phyloP scores from a whole-genome alignment of 768 basidiomycete species.

The Suillus brevipes region DNA sequence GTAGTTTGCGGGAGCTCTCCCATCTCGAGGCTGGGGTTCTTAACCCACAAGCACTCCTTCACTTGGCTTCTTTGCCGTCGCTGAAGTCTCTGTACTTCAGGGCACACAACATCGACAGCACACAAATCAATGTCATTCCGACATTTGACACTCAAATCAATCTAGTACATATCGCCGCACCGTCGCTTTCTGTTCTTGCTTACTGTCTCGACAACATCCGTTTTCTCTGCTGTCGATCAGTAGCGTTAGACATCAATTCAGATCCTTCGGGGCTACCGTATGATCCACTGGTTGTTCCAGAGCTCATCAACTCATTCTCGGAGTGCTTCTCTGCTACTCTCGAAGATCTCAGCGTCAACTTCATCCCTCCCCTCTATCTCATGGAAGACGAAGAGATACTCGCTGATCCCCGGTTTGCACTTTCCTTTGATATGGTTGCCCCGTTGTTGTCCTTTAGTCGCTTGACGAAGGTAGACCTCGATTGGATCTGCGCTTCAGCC shows the following conservation, averaged over 20 bases:
- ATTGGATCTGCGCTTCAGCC: neutral
- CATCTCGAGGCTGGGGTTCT: neutral
- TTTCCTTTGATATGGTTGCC: neutral
- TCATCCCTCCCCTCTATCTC: neutral
- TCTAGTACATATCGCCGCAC: neutral
- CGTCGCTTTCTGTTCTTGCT: neutral
- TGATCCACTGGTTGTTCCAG: neutral
- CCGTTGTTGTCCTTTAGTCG: neutral
- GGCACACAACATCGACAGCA: neutral
- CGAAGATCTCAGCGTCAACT: neutral
- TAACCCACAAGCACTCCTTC: neutral
- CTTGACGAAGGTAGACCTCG: neutral
- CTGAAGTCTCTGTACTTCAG: neutral
- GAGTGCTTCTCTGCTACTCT: neutral
- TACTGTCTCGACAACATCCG: neutral
- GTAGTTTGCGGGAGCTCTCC: neutral
- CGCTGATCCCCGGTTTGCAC: neutral
- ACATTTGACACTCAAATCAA: neutral
- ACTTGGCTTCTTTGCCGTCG: neutral
- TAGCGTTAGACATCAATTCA: neutral
- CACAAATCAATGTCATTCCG: neutral
- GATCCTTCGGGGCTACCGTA: neutral
- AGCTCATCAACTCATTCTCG: neutral
- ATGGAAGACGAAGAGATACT: neutral
- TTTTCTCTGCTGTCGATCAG: neutral